Conservation (phyloP, 139 green algal genomes). For the Prasinococcaceae sp. region DNA sequence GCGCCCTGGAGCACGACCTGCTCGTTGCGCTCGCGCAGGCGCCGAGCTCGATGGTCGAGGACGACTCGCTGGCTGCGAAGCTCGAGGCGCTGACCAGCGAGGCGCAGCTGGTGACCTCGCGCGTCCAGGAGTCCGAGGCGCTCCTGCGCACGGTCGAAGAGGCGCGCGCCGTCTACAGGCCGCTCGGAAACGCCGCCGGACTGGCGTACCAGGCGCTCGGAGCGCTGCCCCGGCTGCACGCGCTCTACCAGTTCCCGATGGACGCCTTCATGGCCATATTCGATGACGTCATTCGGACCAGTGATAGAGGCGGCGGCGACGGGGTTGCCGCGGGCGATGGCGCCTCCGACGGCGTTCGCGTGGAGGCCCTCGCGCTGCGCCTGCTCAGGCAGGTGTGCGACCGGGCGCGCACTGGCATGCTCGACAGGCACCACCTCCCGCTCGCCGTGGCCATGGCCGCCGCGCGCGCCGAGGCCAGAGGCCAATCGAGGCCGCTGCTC, state of each 20-base stretch:
- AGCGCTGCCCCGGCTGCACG: background rate
- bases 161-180: background rate
- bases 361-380: too few relatives aligned
- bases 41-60: background rate
- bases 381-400: too few relatives aligned
- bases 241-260: constrained; percentile 8
- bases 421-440: too few relatives aligned
- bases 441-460: too few relatives aligned
- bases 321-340: too few relatives aligned
- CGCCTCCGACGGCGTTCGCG: too few relatives aligned
- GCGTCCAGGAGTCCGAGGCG: background rate
- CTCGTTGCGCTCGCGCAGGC: background rate
- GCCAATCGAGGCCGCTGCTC: too few relatives aligned
- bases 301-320: too few relatives aligned
- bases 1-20: constrained; percentile 4
- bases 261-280: constrained; percentile 8
- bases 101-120: background rate
- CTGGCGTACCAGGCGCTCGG: background rate
- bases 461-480: too few relatives aligned
- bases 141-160: background rate
- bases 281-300: background rate
- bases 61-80: constrained; percentile 2
- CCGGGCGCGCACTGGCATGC: too few relatives aligned
- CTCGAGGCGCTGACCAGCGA: constrained; percentile 7
- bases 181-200: background rate